Percentiles rank a stretch among this genome's conserved stretches.
Evolutionary conservation across 305 asterid species (phyloP).

Genomic region (Rubia peregrina): DNA sequence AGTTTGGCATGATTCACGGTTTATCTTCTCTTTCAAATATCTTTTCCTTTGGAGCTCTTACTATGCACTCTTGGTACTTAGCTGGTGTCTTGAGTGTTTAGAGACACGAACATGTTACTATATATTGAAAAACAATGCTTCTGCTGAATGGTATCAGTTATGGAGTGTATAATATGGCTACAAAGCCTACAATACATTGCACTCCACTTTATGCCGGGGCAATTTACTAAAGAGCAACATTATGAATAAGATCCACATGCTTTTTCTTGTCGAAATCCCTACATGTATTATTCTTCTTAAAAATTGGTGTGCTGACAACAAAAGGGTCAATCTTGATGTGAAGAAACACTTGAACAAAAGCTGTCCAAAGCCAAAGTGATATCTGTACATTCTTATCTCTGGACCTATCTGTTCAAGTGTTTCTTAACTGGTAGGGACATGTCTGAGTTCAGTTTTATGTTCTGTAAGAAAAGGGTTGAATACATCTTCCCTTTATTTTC

Average conservation of each 20-base stretch:
- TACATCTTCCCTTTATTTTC: too few species aligned
- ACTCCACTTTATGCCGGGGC: not conserved
- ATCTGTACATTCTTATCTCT: too few species aligned
- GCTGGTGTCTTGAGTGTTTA: slow-evolving; percentile 70
- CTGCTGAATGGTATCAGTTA: not conserved
- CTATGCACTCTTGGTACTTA: slow-evolving; percentile 89
- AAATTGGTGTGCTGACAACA: not conserved
- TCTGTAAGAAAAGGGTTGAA: too few species aligned
- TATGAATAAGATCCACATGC: slow-evolving; percentile 2
- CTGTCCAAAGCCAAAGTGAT: not conserved
- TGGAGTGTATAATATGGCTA: not conserved
- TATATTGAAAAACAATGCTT: slow-evolving; percentile 8
- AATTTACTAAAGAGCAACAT: not conserved
- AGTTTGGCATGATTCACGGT: slow-evolving; percentile 94
- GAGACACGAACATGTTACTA: slow-evolving; percentile 1
- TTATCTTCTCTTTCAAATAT: slow-evolving; percentile 91
- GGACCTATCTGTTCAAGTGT: not conserved
- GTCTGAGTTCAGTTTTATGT: too few species aligned
- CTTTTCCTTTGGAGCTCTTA: slow-evolving; percentile 79
- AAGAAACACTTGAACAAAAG: not conserved
- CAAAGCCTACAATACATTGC: not conserved
- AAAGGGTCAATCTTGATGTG: not conserved
- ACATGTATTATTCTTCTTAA: not conserved
- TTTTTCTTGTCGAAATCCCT: not conserved
- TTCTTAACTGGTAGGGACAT: too few species aligned